phyloP scores from a whole-genome alignment of 768 basidiomycete species.

The Amanita exitialis region DNA sequence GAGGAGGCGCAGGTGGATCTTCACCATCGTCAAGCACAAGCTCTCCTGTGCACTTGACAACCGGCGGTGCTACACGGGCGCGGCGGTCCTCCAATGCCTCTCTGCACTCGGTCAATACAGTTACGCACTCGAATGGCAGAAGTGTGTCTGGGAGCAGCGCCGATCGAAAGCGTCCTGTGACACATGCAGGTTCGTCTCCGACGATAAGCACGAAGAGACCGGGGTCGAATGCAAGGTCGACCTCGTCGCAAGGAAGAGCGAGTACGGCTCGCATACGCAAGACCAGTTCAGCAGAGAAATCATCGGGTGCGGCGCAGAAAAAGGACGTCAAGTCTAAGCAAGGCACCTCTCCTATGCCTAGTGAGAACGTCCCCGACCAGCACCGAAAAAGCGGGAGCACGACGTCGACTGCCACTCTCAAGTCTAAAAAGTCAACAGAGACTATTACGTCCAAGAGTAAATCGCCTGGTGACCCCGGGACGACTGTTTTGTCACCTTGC shows the following conservation, averaged over 20 bases:
- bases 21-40: not conserved
- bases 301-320: not conserved
- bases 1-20: not conserved
- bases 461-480: conserved; percentile 10
- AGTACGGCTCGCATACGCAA: not conserved
- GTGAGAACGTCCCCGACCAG: conserved; percentile 13
- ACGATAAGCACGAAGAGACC: not conserved
- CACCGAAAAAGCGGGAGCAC: conserved; percentile 38
- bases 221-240: not conserved
- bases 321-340: conserved; percentile 1
- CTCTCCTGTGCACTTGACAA: conserved; percentile 1
- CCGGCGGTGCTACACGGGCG: not conserved
- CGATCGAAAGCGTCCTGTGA: not conserved
- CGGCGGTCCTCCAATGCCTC: conserved; percentile 2
- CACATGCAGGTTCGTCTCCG: not conserved
- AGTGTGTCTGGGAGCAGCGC: not conserved
- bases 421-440: conserved; percentile 32
- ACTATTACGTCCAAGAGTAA: conserved; percentile 28
- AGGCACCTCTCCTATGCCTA: not conserved
- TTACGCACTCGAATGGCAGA: not conserved
- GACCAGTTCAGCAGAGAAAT: not conserved
- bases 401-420: conserved; percentile 31
- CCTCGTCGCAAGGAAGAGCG: not conserved
- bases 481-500: not conserved
- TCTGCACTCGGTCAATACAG: not conserved